phyloP scores from a whole-genome alignment of 1,284 basidiomycete species.

The Rhodotorula sp. region DNA sequence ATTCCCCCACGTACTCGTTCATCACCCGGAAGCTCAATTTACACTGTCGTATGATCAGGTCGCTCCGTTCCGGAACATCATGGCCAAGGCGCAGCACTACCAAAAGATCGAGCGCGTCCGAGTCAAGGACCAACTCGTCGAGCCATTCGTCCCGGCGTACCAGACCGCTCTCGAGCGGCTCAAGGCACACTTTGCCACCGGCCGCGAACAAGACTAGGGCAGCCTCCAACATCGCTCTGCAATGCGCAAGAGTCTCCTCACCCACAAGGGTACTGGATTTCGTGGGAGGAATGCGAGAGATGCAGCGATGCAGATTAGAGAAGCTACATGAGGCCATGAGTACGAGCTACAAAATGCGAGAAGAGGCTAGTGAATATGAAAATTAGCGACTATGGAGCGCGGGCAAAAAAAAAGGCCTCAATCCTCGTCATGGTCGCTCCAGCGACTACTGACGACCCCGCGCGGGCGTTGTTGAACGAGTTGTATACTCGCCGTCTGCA shows the following conservation, averaged over 20 bases:
- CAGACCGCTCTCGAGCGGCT: slow-evolving; percentile 30
- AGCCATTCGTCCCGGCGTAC: slow-evolving; percentile 61
- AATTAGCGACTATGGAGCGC: neutral
- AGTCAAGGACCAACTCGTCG: slow-evolving; percentile 65
- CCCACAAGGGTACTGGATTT: too few relatives aligned
- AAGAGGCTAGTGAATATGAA: neutral
- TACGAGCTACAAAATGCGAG: neutral
- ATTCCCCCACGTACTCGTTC: too few relatives aligned
- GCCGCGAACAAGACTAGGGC: neutral
- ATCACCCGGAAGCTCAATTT: neutral
- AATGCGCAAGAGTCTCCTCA: neutral
- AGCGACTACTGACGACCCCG: neutral
- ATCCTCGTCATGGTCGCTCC: neutral
- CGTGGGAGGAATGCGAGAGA: too few relatives aligned
- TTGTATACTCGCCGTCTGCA: neutral
- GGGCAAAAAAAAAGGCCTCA: neutral
- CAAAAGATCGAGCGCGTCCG: slow-evolving; percentile 68
- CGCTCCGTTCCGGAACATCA: slow-evolving; percentile 80
- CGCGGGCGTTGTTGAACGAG: neutral
- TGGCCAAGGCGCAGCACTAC: slow-evolving; percentile 72
- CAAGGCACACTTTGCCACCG: slow-evolving; percentile 14
- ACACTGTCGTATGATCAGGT: slow-evolving; percentile 56
- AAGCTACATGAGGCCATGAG: too few relatives aligned
- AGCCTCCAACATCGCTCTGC: neutral
- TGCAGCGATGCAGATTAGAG: too few relatives aligned